A percentile compares a stretch with the other conserved stretches of the same genome.
Evolutionary conservation across 1,284 basidiomycete genomes (phyloP).

Genomic region (Fistulinella staudtii): DNA sequence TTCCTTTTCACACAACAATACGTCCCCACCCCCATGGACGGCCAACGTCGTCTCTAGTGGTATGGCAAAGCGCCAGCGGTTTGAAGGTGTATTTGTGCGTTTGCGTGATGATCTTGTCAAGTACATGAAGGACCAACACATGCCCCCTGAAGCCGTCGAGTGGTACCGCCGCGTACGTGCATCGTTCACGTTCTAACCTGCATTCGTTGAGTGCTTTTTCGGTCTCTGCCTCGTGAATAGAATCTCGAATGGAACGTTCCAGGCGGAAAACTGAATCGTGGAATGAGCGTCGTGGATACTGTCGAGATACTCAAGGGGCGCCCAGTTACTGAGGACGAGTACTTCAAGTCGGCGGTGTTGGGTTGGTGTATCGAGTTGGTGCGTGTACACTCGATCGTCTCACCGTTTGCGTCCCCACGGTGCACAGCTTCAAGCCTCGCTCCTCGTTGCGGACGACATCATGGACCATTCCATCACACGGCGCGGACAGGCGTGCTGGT

Average conservation of each 20-base stretch:
- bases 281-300: constrained; percentile 92
- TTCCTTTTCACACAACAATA: no score
- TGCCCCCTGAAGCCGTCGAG: constrained; percentile 60
- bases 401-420: no score
- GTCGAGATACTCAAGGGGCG: constrained; percentile 83
- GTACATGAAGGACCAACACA: constrained; percentile 47
- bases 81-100: constrained; percentile 28
- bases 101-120: constrained; percentile 38
- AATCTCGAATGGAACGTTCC: constrained; percentile 94
- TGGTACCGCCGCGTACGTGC: constrained; percentile 57
- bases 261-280: constrained; percentile 95
- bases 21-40: no score
- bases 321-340: constrained; percentile 74
- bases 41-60: no score
- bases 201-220: no score
- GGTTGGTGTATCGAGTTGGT: constrained; percentile 96
- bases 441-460: constrained; percentile 97
- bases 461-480: constrained; percentile 96
- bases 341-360: constrained; percentile 84
- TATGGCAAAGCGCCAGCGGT: constrained; percentile 28
- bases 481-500: constrained; percentile 99
- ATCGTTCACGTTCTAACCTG: neutral
- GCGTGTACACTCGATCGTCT: no score
- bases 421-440: constrained; percentile 91
- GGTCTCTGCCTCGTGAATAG: constrained; percentile 38